Conservation (phyloP, 306 rosid genomes). For the Quercus mongolica region DNA sequence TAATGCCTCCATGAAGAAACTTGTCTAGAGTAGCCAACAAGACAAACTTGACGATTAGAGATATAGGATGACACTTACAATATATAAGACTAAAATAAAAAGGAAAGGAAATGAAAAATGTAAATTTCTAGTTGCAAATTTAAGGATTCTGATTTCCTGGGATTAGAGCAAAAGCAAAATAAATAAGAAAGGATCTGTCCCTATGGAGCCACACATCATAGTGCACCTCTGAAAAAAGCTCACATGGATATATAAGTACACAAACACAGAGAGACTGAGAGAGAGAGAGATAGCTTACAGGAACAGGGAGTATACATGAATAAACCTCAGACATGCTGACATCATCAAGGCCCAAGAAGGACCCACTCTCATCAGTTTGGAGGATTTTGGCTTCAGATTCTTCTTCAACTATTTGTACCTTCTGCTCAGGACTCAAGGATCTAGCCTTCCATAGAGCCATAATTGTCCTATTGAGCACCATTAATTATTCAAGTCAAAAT, state of each 20-base stretch:
- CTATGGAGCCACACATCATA: not conserved
- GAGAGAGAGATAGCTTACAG: slow-evolving; percentile 51
- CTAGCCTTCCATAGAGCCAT: slow-evolving; percentile 97
- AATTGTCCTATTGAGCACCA: slow-evolving; percentile 64
- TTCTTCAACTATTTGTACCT: slow-evolving; percentile 78
- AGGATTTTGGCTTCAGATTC: slow-evolving; percentile 62
- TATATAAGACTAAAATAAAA: not conserved
- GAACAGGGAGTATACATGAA: slow-evolving; percentile 50
- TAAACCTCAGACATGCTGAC: slow-evolving; percentile 78
- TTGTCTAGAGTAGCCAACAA: slow-evolving; percentile 45
- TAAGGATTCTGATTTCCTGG: not conserved
- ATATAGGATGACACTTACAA: not conserved
- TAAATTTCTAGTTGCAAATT: not conserved
- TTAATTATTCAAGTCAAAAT: slow-evolving; percentile 15
- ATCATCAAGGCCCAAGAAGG: slow-evolving; percentile 65
- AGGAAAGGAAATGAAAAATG: not conserved
- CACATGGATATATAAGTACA: not conserved
- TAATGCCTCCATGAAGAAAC: slow-evolving; percentile 70
- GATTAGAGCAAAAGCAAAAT: not conserved
- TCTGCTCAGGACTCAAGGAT: slow-evolving; percentile 91
- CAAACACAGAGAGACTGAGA: not conserved
- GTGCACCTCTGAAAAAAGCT: not conserved
- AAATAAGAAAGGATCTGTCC: not conserved
- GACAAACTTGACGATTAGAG: slow-evolving; percentile 20
- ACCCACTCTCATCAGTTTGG: slow-evolving; percentile 65